A percentile compares a stretch with the other conserved stretches of the same genome.
phyloP scores from a whole-genome alignment of 176 grass and related monocot genomes.

The Lolium multiflorum region DNA sequence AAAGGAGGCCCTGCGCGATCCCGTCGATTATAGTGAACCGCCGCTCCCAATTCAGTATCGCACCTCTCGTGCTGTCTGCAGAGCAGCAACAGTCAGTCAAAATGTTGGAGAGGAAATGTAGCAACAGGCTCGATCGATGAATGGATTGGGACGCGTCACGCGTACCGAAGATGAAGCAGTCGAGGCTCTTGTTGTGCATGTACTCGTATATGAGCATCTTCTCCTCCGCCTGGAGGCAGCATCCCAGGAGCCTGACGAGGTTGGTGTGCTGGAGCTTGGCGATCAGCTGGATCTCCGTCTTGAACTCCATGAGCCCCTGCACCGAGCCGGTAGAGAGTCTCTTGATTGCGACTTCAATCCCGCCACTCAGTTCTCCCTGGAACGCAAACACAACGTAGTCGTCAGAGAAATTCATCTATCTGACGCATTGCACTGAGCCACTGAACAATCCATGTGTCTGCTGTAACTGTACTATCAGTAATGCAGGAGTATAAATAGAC shows the following conservation, averaged over 20 bases:
- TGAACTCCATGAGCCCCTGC: conserved; percentile 70
- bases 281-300: conserved; percentile 67
- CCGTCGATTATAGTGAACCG: conserved; percentile 60
- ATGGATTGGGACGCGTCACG: too few species aligned
- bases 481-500: too few species aligned
- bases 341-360: conserved; percentile 60
- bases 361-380: conserved; percentile 52
- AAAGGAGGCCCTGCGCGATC: conserved; percentile 58
- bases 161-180: conserved; percentile 73
- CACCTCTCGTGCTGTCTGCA: conserved; percentile 37
- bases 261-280: conserved; percentile 81
- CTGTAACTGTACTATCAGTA: neutral
- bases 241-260: conserved; percentile 68
- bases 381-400: neutral
- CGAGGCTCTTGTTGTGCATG: conserved; percentile 73
- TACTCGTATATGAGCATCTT: conserved; percentile 86
- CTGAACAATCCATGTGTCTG: too few species aligned
- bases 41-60: conserved; percentile 35
- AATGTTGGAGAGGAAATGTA: too few species aligned
- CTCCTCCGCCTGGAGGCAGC: conserved; percentile 65
- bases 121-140: too few species aligned
- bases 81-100: neutral
- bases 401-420: too few species aligned
- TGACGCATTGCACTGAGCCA: too few species aligned
- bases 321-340: conserved; percentile 49